phyloP scores from a whole-genome alignment of 768 basidiomycete genomes.

The Baorangia bicolor region DNA sequence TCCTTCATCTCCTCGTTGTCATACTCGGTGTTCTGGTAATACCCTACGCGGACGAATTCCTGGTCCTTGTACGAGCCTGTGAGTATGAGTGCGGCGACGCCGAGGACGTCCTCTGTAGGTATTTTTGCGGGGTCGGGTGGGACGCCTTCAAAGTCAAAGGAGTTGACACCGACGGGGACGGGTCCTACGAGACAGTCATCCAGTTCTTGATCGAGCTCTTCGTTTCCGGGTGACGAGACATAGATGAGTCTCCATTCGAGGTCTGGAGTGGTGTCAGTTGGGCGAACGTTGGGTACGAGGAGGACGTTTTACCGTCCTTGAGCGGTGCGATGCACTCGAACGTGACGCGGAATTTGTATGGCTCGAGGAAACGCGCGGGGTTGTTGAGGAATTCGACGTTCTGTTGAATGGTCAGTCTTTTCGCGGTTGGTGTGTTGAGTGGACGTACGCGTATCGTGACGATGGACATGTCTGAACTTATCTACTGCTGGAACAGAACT shows the following conservation, averaged over 20 bases:
- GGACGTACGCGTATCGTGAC: conserved; percentile 63
- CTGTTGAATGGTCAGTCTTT: conserved; percentile 35
- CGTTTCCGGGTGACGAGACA: conserved; percentile 90
- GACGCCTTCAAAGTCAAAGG: conserved; percentile 92
- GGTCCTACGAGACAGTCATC: conserved; percentile 98
- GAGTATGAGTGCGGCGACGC: conserved; percentile 95
- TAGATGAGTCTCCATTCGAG: conserved; percentile 98
- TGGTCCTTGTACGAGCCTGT: conserved; percentile 96
- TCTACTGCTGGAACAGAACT: too few relatives aligned
- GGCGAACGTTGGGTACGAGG: not conserved
- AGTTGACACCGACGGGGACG: conserved; percentile 94
- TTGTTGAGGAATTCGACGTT: conserved; percentile 92
- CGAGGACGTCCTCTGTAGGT: conserved; percentile 86
- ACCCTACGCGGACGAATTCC: conserved; percentile 98
- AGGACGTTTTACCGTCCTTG: conserved; percentile 64
- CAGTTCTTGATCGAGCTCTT: conserved; percentile 93
- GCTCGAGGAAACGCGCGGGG: conserved; percentile 87
- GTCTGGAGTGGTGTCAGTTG: conserved; percentile 47
- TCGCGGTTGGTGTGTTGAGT: not conserved
- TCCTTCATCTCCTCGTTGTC: conserved; percentile 91
- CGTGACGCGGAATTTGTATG: conserved; percentile 91
- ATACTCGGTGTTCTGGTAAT: conserved; percentile 99
- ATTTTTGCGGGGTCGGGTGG: conserved; percentile 84
- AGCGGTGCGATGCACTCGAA: conserved; percentile 95
- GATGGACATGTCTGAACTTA: conserved; percentile 69